These are phyloP conservation scores for Cryptosporidium bovis DNA, from an alignment of 169 alveolate genomes.

Conservation along the genomic window DNA sequence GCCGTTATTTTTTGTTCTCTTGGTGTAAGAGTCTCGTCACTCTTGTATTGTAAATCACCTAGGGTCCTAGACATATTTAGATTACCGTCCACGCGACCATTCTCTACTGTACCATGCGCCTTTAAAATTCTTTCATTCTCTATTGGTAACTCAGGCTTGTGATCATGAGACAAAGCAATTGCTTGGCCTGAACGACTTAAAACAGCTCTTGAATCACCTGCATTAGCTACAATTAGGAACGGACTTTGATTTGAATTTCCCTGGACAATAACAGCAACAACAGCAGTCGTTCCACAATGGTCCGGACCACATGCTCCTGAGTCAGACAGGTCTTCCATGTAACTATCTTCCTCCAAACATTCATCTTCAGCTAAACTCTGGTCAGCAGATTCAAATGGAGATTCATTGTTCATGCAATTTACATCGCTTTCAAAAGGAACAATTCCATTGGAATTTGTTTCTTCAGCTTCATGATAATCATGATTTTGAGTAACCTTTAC, in stretches of 20 bases:
- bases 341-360: constrained; percentile 79
- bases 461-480: neutral
- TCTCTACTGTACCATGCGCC: constrained; percentile 96
- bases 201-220: constrained; percentile 99
- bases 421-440: constrained; percentile 62
- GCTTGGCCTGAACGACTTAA: constrained; percentile 91
- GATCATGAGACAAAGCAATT: constrained; percentile 95
- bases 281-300: constrained; percentile 89
- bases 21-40: constrained; percentile 86
- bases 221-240: constrained; percentile 94
- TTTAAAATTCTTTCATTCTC: constrained; percentile 92
- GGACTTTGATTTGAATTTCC: constrained; percentile 78
- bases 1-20: constrained; percentile 94
- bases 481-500: neutral
- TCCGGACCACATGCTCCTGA: constrained; percentile 77
- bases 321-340: constrained; percentile 47
- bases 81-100: constrained; percentile 95
- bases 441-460: constrained; percentile 4
- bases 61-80: constrained; percentile 95
- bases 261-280: constrained; percentile 85
- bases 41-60: constrained; percentile 96
- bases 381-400: neutral
- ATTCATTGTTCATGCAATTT: constrained; percentile 11
- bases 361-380: constrained; percentile 75
- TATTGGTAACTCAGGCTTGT: constrained; percentile 95